Evolutionary conservation across 1,284 basidiomycete species (phyloP).

Genomic region (Vanrija sp.): DNA sequence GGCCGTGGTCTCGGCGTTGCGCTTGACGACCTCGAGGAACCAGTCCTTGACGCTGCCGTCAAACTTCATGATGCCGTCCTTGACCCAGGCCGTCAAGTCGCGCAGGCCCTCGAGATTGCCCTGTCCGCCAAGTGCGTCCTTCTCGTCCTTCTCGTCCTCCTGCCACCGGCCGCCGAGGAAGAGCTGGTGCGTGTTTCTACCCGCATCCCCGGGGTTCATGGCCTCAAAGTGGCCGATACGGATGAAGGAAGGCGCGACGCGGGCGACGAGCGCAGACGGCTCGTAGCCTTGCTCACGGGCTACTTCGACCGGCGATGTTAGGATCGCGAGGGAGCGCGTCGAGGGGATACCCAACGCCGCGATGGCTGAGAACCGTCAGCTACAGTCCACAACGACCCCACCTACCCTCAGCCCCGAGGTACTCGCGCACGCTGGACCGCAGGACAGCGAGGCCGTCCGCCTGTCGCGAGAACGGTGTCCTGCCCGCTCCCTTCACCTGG

Average conservation of each 20-base stretch:
- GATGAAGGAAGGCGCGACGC: constrained; percentile 84
- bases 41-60: constrained; percentile 64
- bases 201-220: constrained; percentile 62
- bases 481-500: constrained; percentile 88
- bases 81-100: constrained; percentile 69
- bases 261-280: constrained; percentile 72
- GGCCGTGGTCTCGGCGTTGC: constrained; percentile 87
- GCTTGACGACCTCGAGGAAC: constrained; percentile 68
- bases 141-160: constrained; percentile 28
- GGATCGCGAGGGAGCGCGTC: constrained; percentile 77
- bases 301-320: constrained; percentile 69
- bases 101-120: constrained; percentile 69
- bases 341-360: constrained; percentile 82
- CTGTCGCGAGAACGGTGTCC: constrained; percentile 85
- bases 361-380: constrained; percentile 60
- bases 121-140: constrained; percentile 49
- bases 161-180: constrained; percentile 53
- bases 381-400: neutral
- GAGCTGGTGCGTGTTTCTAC: constrained; percentile 52
- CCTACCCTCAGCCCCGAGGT: constrained; percentile 75
- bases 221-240: constrained; percentile 90
- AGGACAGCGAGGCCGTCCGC: constrained; percentile 93
- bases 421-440: constrained; percentile 88
- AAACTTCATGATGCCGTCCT: constrained; percentile 52
- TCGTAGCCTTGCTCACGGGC: constrained; percentile 70